Percentiles rank a stretch among this genome's conserved stretches.
phyloP scores from a whole-genome alignment of 495 filamentous ascomycete species.

The Neurospora tetrasperma region DNA sequence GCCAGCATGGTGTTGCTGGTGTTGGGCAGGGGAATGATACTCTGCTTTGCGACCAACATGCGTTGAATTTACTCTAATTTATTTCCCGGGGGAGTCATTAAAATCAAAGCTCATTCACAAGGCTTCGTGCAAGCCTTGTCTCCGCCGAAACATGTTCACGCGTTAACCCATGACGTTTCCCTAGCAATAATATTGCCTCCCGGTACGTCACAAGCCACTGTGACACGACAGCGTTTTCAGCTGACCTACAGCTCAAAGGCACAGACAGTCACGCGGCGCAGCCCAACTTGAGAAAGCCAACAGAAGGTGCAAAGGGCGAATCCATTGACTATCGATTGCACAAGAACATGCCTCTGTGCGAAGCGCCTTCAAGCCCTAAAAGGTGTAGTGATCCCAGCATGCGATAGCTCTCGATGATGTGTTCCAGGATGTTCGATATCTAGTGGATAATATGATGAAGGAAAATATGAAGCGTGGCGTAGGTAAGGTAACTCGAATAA shows the following conservation, averaged over 20 bases:
- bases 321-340: not conserved
- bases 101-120: not conserved
- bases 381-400: too few relatives aligned
- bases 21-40: not conserved
- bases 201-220: not conserved
- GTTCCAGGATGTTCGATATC: too few relatives aligned
- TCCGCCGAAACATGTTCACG: not conserved
- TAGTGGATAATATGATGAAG: not conserved
- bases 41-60: not conserved
- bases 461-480: not conserved
- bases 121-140: not conserved
- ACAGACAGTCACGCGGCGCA: not conserved
- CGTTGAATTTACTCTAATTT: not conserved
- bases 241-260: not conserved
- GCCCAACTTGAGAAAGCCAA: not conserved
- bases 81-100: not conserved
- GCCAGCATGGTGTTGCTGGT: not conserved
- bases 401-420: too few relatives aligned
- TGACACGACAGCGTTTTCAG: not conserved
- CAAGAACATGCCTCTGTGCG: not conserved
- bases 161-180: not conserved
- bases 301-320: not conserved
- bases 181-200: not conserved
- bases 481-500: not conserved
- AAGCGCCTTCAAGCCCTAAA: too few relatives aligned